These are phyloP conservation scores for Mortierella sp. DNA, from an alignment of 371 early-diverging fungal genomes.

Conservation along the genomic window DNA sequence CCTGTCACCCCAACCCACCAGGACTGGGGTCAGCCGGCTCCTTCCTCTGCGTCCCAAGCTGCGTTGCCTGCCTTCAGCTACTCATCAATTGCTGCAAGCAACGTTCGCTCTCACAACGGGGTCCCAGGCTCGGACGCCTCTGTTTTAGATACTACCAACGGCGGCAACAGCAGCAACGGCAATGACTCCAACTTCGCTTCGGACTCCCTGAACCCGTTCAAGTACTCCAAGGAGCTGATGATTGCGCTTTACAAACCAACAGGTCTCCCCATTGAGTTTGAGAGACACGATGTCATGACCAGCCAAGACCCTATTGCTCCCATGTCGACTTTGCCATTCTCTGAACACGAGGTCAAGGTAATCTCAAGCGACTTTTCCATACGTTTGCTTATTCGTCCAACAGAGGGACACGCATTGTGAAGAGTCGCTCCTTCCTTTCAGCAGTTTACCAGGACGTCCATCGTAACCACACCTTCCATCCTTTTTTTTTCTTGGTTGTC, in stretches of 20 bases:
- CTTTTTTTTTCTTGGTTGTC: background rate
- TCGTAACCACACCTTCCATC: background rate
- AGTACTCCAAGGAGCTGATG: slow-evolving; percentile 88
- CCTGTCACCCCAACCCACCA: slow-evolving; percentile 34
- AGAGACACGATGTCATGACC: slow-evolving; percentile 80
- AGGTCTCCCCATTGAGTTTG: slow-evolving; percentile 77
- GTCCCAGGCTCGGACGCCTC: slow-evolving; percentile 39
- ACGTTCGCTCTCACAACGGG: slow-evolving; percentile 49
- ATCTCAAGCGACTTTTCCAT: background rate
- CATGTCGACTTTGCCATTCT: slow-evolving; percentile 72
- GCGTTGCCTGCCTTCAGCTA: slow-evolving; percentile 56
- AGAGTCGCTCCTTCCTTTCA: background rate
- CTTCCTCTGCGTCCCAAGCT: slow-evolving; percentile 22
- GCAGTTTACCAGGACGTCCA: background rate
- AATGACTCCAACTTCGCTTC: slow-evolving; percentile 24
- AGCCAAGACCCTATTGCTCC: slow-evolving; percentile 74
- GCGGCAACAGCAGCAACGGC: slow-evolving; percentile 6
- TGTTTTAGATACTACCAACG: slow-evolving; percentile 14
- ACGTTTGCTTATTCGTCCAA: slow-evolving; percentile 8
- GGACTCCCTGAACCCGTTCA: slow-evolving; percentile 69
- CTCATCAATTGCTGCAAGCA: slow-evolving; percentile 60
- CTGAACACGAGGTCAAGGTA: slow-evolving; percentile 82
- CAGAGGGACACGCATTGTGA: background rate
- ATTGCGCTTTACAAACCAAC: slow-evolving; percentile 78
- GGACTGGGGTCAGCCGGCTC: slow-evolving; percentile 34